A percentile compares a stretch with the other conserved stretches of the same genome.
These are phyloP conservation scores for Fomitopsis pulvina DNA, from an alignment of 768 basidiomycete genomes.

Conservation along the genomic window DNA sequence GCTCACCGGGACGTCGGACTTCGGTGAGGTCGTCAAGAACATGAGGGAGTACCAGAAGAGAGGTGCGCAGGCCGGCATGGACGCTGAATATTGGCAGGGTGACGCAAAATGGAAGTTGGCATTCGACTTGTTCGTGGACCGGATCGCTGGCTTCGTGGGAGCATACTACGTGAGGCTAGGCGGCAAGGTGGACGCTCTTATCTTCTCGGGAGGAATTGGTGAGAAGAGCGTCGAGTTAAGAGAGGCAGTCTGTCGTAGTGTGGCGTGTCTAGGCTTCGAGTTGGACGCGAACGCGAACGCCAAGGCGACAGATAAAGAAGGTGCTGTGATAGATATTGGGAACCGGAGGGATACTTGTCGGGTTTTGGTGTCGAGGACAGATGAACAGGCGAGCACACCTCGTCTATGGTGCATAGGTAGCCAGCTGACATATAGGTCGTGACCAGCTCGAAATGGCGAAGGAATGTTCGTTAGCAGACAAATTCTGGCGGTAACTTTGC, in stretches of 20 bases:
- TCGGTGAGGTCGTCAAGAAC: conserved; percentile 50
- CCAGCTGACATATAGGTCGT: not conserved
- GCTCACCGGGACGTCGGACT: conserved; percentile 77
- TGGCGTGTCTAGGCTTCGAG: conserved; percentile 56
- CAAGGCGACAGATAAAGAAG: conserved; percentile 29
- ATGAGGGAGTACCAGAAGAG: conserved; percentile 5
- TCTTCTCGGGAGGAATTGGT: conserved; percentile 87
- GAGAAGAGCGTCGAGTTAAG: conserved; percentile 65
- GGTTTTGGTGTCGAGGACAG: conserved; percentile 58
- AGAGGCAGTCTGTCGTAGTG: conserved; percentile 43
- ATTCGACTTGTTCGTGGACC: conserved; percentile 74
- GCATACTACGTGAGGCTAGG: conserved; percentile 70
- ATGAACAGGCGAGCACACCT: conserved; percentile 44
- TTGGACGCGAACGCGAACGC: conserved; percentile 45
- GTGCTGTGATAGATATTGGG: conserved; percentile 43
- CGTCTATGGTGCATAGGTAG: not conserved
- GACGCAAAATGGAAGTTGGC: conserved; percentile 48
- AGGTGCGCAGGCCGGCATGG: conserved; percentile 2
- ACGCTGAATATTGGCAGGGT: conserved; percentile 9
- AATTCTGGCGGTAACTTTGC: conserved; percentile 21
- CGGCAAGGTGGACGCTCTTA: conserved; percentile 65
- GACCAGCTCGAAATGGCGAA: conserved; percentile 38
- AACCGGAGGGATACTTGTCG: conserved; percentile 21
- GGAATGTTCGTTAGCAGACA: conserved; percentile 27
- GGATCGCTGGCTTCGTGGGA: conserved; percentile 66